A percentile compares a stretch with the other conserved stretches of the same genome.
Conservation (phyloP, 2,329 filamentous ascomycete species). For the Nothopassalora personata region DNA sequence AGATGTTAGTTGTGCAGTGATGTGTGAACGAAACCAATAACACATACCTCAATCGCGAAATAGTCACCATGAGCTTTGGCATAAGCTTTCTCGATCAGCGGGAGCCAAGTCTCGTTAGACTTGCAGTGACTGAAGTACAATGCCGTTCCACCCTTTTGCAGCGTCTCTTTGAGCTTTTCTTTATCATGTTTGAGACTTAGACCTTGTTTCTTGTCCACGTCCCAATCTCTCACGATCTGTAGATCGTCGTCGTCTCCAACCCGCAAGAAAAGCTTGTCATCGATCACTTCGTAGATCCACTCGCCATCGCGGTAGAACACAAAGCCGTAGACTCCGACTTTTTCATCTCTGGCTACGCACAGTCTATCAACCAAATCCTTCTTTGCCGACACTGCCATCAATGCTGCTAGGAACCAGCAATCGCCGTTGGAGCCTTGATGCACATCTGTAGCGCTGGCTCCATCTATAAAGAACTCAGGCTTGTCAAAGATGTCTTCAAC, state of each 20-base stretch:
- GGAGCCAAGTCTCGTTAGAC: constrained; percentile 77
- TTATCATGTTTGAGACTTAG: constrained; percentile 44
- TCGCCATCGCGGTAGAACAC: constrained; percentile 81
- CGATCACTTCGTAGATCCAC: constrained; percentile 87
- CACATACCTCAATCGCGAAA: constrained; percentile 62
- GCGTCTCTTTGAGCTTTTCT: constrained; percentile 37
- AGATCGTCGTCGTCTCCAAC: constrained; percentile 74
- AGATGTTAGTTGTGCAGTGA: constrained; percentile 37
- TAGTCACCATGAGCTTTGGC: constrained; percentile 82
- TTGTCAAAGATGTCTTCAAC: constrained; percentile 34
- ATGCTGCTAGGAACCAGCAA: constrained; percentile 79
- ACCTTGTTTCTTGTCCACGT: constrained; percentile 25
- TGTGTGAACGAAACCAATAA: not conserved
- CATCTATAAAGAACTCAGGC: constrained; percentile 62
- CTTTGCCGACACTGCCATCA: constrained; percentile 72
- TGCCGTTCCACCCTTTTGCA: constrained; percentile 70
- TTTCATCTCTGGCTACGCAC: constrained; percentile 67
- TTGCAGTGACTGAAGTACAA: constrained; percentile 73
- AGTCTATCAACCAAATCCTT: constrained; percentile 69
- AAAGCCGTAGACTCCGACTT: constrained; percentile 77
- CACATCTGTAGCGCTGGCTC: constrained; percentile 70
- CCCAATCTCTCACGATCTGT: constrained; percentile 38
- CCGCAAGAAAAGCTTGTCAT: constrained; percentile 82
- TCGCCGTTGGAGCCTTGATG: constrained; percentile 73
- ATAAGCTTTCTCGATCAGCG: constrained; percentile 75